Conservation (phyloP, 768 basidiomycete genomes). For the Hypholoma sublateritium region DNA sequence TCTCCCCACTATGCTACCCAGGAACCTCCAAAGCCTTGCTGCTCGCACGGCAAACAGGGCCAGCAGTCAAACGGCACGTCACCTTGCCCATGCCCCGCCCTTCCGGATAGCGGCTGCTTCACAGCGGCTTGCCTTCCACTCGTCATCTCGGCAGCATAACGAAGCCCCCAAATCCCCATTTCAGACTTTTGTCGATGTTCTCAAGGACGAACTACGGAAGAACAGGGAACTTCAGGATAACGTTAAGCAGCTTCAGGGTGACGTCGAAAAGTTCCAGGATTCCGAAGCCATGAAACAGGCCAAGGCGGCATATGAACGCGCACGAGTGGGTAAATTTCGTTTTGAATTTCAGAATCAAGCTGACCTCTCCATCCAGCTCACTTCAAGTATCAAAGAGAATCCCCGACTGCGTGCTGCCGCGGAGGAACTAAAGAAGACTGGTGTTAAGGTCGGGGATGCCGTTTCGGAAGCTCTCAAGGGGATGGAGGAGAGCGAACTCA, state of each 20-base stretch:
- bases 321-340: conserved; percentile 66
- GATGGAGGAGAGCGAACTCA: conserved; percentile 94
- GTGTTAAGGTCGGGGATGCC: conserved; percentile 91
- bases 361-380: conserved; percentile 51
- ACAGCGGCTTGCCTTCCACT: conserved; percentile 54
- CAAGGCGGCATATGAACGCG: conserved; percentile 89
- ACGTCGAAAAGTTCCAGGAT: conserved; percentile 96
- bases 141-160: conserved; percentile 58
- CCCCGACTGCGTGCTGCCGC: conserved; percentile 89
- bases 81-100: conserved; percentile 28
- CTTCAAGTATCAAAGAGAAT: conserved; percentile 95
- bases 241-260: conserved; percentile 95
- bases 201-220: conserved; percentile 90
- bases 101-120: conserved; percentile 37
- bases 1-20: conserved; percentile 37
- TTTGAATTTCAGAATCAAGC: background rate
- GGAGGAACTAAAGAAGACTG: conserved; percentile 86
- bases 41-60: conserved; percentile 33
- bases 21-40: conserved; percentile 41
- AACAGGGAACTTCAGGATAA: conserved; percentile 95
- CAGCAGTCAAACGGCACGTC: conserved; percentile 22
- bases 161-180: conserved; percentile 90
- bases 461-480: conserved; percentile 88
- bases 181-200: conserved; percentile 92
- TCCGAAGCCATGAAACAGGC: conserved; percentile 95